Evolutionary conservation across 2,329 filamentous ascomycete species (phyloP).

Genomic region (Graphilbum ipis-grandicollis): DNA sequence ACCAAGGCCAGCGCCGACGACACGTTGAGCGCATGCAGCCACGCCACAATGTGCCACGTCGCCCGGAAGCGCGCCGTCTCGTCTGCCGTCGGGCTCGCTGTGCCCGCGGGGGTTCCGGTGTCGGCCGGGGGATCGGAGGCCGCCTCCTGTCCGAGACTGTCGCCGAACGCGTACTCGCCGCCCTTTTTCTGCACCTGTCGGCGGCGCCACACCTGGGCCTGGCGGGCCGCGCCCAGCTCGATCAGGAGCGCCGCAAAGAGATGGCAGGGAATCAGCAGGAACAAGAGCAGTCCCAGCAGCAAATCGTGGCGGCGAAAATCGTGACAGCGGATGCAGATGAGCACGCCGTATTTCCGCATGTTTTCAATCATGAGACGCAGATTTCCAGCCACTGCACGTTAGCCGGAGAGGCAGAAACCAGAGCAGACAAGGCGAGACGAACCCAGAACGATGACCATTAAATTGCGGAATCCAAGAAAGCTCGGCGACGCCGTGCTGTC

Average conservation of each 20-base stretch:
- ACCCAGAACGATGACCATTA: constrained; percentile 90
- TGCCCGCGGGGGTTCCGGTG: constrained; percentile 22
- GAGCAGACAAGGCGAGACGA: constrained; percentile 16
- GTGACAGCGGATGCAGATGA: constrained; percentile 83
- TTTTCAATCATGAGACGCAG: constrained; percentile 92
- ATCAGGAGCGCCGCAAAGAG: constrained; percentile 82
- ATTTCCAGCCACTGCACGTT: constrained; percentile 63
- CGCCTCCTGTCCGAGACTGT: neutral
- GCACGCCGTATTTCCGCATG: constrained; percentile 91
- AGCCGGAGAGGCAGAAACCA: neutral
- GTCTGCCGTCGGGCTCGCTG: constrained; percentile 37
- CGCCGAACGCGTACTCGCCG: no score
- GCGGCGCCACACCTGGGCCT: constrained; percentile 53
- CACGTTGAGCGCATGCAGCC: constrained; percentile 69
- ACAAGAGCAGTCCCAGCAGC: constrained; percentile 58
- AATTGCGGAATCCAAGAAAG: constrained; percentile 85
- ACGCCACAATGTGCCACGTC: constrained; percentile 67
- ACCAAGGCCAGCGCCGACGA: constrained; percentile 65
- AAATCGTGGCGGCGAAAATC: constrained; percentile 70
- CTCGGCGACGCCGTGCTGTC: constrained; percentile 61
- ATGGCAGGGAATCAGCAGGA: constrained; percentile 77
- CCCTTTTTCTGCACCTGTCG: constrained; percentile 17
- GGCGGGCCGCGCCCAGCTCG: constrained; percentile 64
- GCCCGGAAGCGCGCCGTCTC: constrained; percentile 49
- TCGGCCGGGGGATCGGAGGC: neutral